These are phyloP conservation scores for Aspergillus sp. DNA, from an alignment of 2,329 filamentous ascomycete species.

Conservation along the genomic window DNA sequence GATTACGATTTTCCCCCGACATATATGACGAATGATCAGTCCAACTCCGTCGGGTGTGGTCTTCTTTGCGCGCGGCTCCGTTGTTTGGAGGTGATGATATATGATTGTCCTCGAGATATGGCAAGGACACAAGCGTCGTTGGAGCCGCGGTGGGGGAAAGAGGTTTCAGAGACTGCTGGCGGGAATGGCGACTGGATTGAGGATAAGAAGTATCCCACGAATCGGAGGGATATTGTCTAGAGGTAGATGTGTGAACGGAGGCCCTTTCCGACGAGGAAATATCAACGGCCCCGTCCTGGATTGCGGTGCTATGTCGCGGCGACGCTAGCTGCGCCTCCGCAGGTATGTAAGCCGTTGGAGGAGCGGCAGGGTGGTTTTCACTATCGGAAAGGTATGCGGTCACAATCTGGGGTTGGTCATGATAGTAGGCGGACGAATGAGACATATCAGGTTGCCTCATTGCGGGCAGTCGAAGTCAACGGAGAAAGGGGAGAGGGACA, in stretches of 20 bases:
- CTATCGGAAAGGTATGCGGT: conserved; percentile 22
- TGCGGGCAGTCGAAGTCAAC: conserved; percentile 16
- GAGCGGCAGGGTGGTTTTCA: conserved; percentile 17
- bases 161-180: conserved; percentile 17
- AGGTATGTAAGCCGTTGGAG: conserved; percentile 16
- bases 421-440: conserved; percentile 36
- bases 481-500: conserved; percentile 11
- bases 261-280: conserved; percentile 20
- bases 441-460: conserved; percentile 38
- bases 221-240: conserved; percentile 22
- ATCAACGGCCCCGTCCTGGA: conserved; percentile 4
- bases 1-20: conserved; percentile 30
- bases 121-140: conserved; percentile 23
- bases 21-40: conserved; percentile 36
- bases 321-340: conserved; percentile 11
- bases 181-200: conserved; percentile 14
- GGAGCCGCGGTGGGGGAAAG: conserved; percentile 19
- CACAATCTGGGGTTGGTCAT: conserved; percentile 27
- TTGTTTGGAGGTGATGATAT: conserved; percentile 27
- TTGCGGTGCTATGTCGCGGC: conserved; percentile 7
- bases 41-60: conserved; percentile 30
- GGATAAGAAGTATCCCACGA: conserved; percentile 24
- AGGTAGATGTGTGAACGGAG: conserved; percentile 20
- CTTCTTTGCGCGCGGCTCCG: conserved; percentile 30
- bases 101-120: conserved; percentile 23